Base-by-base conservation (phyloP, 352 stramenopile species). In the Achlya hypogyna region DNA sequence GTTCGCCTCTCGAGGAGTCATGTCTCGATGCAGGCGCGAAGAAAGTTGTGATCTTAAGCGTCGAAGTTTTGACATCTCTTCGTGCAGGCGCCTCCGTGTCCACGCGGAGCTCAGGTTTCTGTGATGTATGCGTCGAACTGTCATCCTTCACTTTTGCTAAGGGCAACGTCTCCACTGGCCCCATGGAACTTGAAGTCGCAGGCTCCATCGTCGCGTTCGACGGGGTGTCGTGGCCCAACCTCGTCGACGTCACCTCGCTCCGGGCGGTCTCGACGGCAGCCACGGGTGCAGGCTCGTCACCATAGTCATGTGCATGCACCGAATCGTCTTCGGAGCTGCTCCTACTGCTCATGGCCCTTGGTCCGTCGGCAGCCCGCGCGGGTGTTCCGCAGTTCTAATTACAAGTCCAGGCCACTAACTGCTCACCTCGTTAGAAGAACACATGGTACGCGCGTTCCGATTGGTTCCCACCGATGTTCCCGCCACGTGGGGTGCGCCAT, bases 341-440 rank as follows among this genome's bases (percentile, higher is more conserved):
- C 12, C 49, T 31, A 16, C 49, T 56, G 25, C 25, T 56, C 49
- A 56, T 56, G 25, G 25, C 49, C 31, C 49, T n/a, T 56, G 12
- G 49, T 20, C 12, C 31, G 31, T 12, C 31, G 12, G 49, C 49
- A 45, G 49, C 31, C 31, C 49, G 31, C 49, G 49, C 49, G 25
- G 25, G 25, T 56, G 49, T 38, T 20, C 49, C 49, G 25, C 12
- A 12, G 49, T 35, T 35, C 25, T 38, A 56, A 56, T 56, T 56
- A 31, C 25, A 56, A 35, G 25, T 56, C 49, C 25, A 56, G 49
- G 25, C 49, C 49, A 56, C 49, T 20, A 56, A 56, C 49, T 56
- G 49, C 38, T 56, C 49, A 31, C 31, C 49, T 56, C 49, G 49
- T 56, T 56, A 56, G 49, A 56, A 56, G 49, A 45, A 45, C 38